phyloP scores from a whole-genome alignment of 495 filamentous ascomycete genomes.

The Echria macrotheca region DNA sequence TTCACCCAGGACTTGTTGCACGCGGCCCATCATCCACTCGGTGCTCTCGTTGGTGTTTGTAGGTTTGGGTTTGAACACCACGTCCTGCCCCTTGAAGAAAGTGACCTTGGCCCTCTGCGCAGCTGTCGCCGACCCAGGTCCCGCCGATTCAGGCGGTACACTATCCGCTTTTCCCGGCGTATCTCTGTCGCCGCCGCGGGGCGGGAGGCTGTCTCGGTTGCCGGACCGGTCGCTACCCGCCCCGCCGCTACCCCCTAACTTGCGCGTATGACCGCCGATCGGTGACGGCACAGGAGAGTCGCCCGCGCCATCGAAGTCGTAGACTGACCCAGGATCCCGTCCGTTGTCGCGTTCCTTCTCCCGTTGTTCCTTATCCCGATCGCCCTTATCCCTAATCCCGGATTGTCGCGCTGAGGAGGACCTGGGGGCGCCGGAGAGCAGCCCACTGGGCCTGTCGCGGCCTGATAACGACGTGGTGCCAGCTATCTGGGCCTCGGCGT shows the following conservation, averaged over 20 bases:
- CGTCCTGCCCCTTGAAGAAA: slow-evolving; percentile 68
- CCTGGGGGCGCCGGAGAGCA: slow-evolving; percentile 4
- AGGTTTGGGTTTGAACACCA: slow-evolving; percentile 81
- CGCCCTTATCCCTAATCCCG: slow-evolving; percentile 20
- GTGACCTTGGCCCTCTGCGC: slow-evolving; percentile 41
- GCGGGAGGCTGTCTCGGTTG: slow-evolving; percentile 41
- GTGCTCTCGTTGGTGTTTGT: slow-evolving; percentile 58
- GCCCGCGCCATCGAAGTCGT: slow-evolving; percentile 63
- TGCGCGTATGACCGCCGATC: slow-evolving; percentile 37
- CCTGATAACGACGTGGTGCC: slow-evolving; percentile 15
- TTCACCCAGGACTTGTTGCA: slow-evolving; percentile 77
- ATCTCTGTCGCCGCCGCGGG: slow-evolving; percentile 36
- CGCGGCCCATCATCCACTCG: slow-evolving; percentile 85
- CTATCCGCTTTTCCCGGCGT: slow-evolving; percentile 42
- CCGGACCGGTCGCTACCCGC: slow-evolving; percentile 37
- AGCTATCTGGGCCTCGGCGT: slow-evolving; percentile 48
- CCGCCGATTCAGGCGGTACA: slow-evolving; percentile 38
- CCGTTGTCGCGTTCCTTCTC: slow-evolving; percentile 30
- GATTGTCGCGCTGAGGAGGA: slow-evolving; percentile 26
- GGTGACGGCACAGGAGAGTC: slow-evolving; percentile 68
- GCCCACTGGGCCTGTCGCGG: slow-evolving; percentile 17
- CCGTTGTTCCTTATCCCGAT: slow-evolving; percentile 21
- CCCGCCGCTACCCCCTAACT: slow-evolving; percentile 51
- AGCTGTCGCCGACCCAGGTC: slow-evolving; percentile 16
- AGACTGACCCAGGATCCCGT: slow-evolving; percentile 49